Base-by-base conservation (phyloP, 805 yeast species). In the Metschnikowia bowlesiae region DNA sequence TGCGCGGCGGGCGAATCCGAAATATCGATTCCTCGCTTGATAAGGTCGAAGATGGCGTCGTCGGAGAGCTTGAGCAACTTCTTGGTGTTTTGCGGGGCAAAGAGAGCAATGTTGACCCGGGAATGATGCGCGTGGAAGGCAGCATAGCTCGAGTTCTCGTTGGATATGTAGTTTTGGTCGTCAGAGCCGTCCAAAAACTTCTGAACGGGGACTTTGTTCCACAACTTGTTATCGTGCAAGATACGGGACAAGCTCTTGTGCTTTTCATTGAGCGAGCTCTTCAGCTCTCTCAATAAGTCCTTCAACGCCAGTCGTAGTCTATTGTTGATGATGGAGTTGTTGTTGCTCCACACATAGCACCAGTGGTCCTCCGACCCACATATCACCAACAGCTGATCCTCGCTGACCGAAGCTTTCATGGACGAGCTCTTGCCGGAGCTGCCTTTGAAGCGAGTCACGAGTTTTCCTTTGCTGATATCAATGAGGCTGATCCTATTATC, bases 321-420 rank as follows among this genome's bases (percentile, higher is more conserved):
- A 55, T 65, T 74, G 62, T 69, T 77, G 56, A 68, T 69, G 57
- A 69, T 70, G 34, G 66, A 60, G 48, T 73, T 71, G 54, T 73
- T 68, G 56, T 74, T 65, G 49, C 78, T 76, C 98, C 98, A 92
- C 10, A 88, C 69, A 61, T 90, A 91, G 11, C 87, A 80, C 83
- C 90, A 83, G 57, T 87, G 89, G 67, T 91, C 94, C 63, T 91
- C 97, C 10, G 95, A 86, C 0, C 96, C 96, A 7, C 87, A 75
- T 8, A 90, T 76, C 6, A 90, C 76, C 60, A 79, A 80, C 10
- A 68, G 61, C 47, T 73, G 68, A 57, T 83, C 83, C 46, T 81
- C 88, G 26, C 84, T 80, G 2, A 79, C 61, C 0, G 80, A 67
- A 0, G 96, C 96, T 10, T 74, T 74, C 46, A 87, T 85, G 39